Evolutionary conservation across 116 monocot genomes (phyloP), one percentile per base, ranked within the genome.

Genomic region (Iris pallida): DNA sequence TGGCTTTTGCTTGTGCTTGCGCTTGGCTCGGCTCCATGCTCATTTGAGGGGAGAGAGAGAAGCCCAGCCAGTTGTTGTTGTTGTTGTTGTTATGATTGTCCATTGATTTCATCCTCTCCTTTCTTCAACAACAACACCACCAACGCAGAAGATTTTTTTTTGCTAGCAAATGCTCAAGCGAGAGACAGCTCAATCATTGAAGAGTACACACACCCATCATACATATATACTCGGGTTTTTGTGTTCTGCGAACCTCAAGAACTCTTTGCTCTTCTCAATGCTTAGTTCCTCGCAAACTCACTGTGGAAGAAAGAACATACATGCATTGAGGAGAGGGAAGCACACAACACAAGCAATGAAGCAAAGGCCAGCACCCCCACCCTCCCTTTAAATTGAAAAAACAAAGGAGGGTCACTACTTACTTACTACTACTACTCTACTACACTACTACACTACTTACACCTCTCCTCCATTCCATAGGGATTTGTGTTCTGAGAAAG

Each of bases 21-120:
- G n/a, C n/a, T 8, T 63, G 63, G 11, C 16, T 44, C 8, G 18
- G 45, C 59, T 90, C 94, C 94, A 87, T 85, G 63, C 61, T 81
- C 83, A 90, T 90, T 54, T 90, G 83, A 47, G 94, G 83, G 17
- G 90, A 90, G 63, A 94, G 88, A 77, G 94, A 94, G 85, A 94
- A 94, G 13, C 90, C 90, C 75, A 94, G 76, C 94, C 90, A 94
- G 73, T 81, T 83, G 59, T 68, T 82, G 16, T n/a, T 54, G 41
- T 18, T 20, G 16, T 55, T 51, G 13, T 51, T 13, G 13, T 13
- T 51, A 30, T 30, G 41, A 73, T 70, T 79, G 77, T 73, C 82
- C 79, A 84, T 77, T 52, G 81, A 79, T 59, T 86, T 93, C 93
- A 88, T 93, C 74, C 75, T 59, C 55, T 68, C 53, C 17, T 10